Evolutionary conservation across 2,329 filamentous ascomycete genomes (phyloP).

Genomic region (Epichloe aotearoae): DNA sequence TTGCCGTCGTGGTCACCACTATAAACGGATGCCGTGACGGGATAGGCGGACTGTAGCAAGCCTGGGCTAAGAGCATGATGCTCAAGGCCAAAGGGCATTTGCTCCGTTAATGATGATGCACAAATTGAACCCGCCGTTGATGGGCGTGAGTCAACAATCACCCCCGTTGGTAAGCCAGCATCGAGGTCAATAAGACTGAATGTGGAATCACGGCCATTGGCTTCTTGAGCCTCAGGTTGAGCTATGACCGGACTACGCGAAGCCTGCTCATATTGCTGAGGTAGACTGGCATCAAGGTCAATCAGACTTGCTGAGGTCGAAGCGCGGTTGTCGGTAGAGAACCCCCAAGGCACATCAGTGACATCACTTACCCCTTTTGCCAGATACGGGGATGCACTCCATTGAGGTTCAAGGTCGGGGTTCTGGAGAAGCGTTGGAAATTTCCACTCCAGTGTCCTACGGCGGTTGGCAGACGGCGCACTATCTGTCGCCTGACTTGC

Average conservation of each 20-base stretch:
- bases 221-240: neutral
- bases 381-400: slow-evolving; percentile 5
- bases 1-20: neutral
- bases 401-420: slow-evolving; percentile 32
- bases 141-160: neutral
- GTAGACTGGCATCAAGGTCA: slow-evolving; percentile 40
- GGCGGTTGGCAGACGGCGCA: no score
- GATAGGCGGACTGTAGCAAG: neutral
- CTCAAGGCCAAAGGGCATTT: neutral
- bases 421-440: slow-evolving; percentile 35
- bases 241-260: neutral
- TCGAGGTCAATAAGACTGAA: neutral
- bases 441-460: slow-evolving; percentile 41
- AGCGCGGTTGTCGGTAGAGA: slow-evolving; percentile 22
- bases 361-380: slow-evolving; percentile 1
- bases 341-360: neutral
- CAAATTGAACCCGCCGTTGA: neutral
- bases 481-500: no score
- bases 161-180: neutral
- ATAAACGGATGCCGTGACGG: neutral
- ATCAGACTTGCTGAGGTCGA: slow-evolving; percentile 32
- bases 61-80: neutral
- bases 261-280: slow-evolving; percentile 10
- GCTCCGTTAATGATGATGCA: neutral
- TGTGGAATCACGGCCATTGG: neutral